Conservation (phyloP, 2,329 filamentous ascomycete species). For the Setomelanomma holmii region DNA sequence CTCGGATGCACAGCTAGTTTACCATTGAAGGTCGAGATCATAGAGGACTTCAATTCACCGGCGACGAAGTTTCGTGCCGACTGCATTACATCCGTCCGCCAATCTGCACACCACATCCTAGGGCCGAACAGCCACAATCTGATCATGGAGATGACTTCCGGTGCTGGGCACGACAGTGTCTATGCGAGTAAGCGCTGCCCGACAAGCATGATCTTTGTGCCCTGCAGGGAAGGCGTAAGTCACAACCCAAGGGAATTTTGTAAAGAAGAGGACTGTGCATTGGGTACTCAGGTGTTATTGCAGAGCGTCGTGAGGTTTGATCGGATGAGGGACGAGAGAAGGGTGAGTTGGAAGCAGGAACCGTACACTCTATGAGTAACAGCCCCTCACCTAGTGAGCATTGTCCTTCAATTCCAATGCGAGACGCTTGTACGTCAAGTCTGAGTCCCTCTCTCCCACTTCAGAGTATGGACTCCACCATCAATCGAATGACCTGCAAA, state of each 20-base stretch:
- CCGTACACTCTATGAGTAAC: conserved; percentile 38
- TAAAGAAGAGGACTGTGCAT: conserved; percentile 54
- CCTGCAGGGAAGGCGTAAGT: conserved; percentile 56
- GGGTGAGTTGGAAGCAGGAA: conserved; percentile 41
- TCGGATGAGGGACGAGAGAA: conserved; percentile 49
- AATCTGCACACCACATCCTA: conserved; percentile 66
- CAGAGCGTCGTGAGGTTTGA: conserved; percentile 60
- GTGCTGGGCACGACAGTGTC: conserved; percentile 68
- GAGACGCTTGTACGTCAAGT: too few relatives aligned
- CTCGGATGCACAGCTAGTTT: conserved; percentile 55
- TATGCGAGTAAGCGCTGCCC: conserved; percentile 54
- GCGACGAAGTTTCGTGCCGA: conserved; percentile 68
- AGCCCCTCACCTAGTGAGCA: too few relatives aligned
- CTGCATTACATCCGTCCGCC: conserved; percentile 70
- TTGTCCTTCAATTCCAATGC: too few relatives aligned
- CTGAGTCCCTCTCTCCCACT: background rate
- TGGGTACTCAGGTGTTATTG: conserved; percentile 58
- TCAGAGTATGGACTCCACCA: background rate
- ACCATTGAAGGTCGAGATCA: conserved; percentile 64
- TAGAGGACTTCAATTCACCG: conserved; percentile 66
- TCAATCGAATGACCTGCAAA: background rate
- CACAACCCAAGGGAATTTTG: conserved; percentile 57
- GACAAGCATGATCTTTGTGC: conserved; percentile 58
- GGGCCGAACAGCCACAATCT: conserved; percentile 57
- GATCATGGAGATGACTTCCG: conserved; percentile 66